A percentile compares a stretch with the other conserved stretches of the same genome.
Conservation (phyloP, 371 early-diverging fungal species). For the Choanephora cucurbitarum region DNA sequence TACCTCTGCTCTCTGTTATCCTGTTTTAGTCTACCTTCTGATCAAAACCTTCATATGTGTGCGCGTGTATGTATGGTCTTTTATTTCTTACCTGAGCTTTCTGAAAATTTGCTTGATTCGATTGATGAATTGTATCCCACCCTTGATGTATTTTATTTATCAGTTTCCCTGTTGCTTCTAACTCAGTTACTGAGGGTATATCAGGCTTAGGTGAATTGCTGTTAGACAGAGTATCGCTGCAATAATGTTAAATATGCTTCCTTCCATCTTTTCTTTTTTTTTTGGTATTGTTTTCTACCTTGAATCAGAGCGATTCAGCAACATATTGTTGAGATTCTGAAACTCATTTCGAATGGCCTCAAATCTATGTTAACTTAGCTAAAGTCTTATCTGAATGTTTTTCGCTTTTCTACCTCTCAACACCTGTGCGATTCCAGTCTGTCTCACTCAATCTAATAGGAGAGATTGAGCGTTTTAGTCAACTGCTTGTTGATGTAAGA, state of each 20-base stretch:
- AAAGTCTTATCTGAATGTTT: background rate
- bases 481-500: background rate
- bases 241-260: background rate
- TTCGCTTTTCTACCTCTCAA: constrained; percentile 24
- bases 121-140: constrained; percentile 26
- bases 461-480: too few relatives aligned
- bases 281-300: constrained; percentile 16
- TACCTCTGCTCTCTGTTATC: constrained; percentile 1
- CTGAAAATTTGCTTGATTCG: constrained; percentile 24
- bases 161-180: constrained; percentile 30
- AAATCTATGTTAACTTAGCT: constrained; percentile 15
- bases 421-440: constrained; percentile 27
- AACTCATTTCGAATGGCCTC: constrained; percentile 36
- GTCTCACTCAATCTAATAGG: constrained; percentile 14
- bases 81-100: constrained; percentile 35
- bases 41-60: too few relatives aligned
- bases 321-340: constrained; percentile 29
- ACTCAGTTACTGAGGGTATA: constrained; percentile 10
- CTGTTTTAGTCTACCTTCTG: background rate
- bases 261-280: background rate
- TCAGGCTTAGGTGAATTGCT: background rate
- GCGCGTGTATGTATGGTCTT: too few relatives aligned
- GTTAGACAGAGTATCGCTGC: background rate
- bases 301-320: constrained; percentile 22
- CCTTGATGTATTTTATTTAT: constrained; percentile 24